These are phyloP conservation scores for Barbarea vulgaris DNA, from an alignment of 345 rosid species.

Conservation along the genomic window DNA sequence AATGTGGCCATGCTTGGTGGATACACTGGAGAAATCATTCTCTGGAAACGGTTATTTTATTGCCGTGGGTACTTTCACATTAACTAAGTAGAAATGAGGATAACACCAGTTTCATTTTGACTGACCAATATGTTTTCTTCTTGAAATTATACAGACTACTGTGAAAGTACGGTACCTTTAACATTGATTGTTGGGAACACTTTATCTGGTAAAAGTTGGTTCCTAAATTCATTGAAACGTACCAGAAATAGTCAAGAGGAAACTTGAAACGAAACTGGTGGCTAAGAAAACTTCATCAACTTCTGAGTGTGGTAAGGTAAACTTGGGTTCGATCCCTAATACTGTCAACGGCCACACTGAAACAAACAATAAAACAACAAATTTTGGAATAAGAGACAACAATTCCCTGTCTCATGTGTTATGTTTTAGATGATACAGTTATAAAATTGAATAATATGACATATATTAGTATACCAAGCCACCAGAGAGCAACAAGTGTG, in stretches of 20 bases:
- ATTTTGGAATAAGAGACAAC: not conserved
- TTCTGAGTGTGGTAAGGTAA: constrained; percentile 89
- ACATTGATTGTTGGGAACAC: no score
- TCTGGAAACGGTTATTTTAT: constrained; percentile 98
- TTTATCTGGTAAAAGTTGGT: no score
- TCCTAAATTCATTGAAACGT: no score
- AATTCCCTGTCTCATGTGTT: no score
- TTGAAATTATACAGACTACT: constrained; percentile 57
- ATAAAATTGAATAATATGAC: not conserved
- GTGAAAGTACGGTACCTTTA: no score
- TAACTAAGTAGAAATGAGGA: not conserved
- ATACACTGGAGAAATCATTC: constrained; percentile 75
- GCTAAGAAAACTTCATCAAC: constrained; percentile 95
- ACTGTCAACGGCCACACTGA: constrained; percentile 98
- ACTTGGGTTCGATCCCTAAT: constrained; percentile 94
- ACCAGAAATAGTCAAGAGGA: constrained; percentile 96
- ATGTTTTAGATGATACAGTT: not conserved
- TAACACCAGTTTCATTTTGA: constrained; percentile 8
- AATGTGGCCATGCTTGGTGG: constrained; percentile 92
- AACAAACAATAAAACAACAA: constrained; percentile 20
- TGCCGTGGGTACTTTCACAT: constrained; percentile 55
- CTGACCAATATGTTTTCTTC: constrained; percentile 11
- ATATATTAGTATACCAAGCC: constrained; percentile 79
- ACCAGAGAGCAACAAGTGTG: constrained; percentile 97
- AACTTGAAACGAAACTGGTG: constrained; percentile 91